Base-by-base conservation (phyloP, 2,329 filamentous ascomycete species). In the Colletotrichum eleusines region DNA sequence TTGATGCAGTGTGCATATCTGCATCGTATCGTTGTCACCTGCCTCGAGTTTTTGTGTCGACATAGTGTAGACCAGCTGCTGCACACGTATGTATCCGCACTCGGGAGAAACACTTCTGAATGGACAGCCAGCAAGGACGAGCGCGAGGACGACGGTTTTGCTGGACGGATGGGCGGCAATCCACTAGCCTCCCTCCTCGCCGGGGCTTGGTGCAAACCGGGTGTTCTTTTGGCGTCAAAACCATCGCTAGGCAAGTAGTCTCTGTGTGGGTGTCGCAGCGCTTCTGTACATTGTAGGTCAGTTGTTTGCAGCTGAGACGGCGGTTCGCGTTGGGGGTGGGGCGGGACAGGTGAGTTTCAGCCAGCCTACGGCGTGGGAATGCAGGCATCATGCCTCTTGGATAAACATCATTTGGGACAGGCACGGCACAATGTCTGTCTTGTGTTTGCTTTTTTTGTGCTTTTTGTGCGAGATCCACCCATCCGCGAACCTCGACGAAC, bases 301-400 rank as follows among this genome's bases (percentile, higher is more conserved):
- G 4, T n/a, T 28, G 31, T 16, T 54, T 33, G 31, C 51, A 42
- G 48, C 28, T 26, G 51, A 46, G 33, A 46, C 23, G 31, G 58
- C 18, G 35, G 35, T 57, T 60, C 20, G 44, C 6, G 12, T 33
- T 38, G 28, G 23, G 20, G 42, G 53, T 48, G 12, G 35, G 8
- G 9, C 33, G 33, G 33, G 33, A 35, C 35, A 66, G 63, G 42
- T 55, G 48, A 57, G 50, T 18, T 51, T 48, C 20, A 18, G 63
- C 31, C 12, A 33, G 57, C 28, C 50, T 50, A 38, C 35, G 6
- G 38, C 2, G 12, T 48, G 57, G 42, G 68, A 59, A 71, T 68
- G 68, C 68, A 60, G 53, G 64, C 58, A 71, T 71, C 57, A 68
- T 71, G 68, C 68, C 58, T 71, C 44, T 12, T 31, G 38, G 7